Evolutionary conservation across 2,329 filamentous ascomycete genomes (phyloP), one percentile per base, ranked within the genome.

Genomic region (Huntiella bhutanensis): DNA sequence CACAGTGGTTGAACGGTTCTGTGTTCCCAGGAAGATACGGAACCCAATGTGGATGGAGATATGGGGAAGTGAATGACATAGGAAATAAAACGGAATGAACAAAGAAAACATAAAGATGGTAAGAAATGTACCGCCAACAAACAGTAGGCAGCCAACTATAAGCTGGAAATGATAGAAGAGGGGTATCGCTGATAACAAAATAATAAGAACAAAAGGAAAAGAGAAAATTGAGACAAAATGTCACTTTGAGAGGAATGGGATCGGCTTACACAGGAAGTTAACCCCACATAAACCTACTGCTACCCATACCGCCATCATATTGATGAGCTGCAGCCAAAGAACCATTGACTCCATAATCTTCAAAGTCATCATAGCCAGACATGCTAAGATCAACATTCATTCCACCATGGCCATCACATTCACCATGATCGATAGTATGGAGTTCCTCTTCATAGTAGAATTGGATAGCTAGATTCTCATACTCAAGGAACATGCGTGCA

Each of bases 361-460:
- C 40, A 13, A 28, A 28, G 10, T n/a, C 17, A 41, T 41, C 40
- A 5, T 13, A 8, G 5, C 12, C 40, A 16, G 33, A 32, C 12
- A 32, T 28, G 4, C 28, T 32, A 7, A 41, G 17, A n/a, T 15
- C 40, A 6, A 38, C 16, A 40, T 17, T 40, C 7, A n/a, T 40
- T 8, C 15, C 7, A 7, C 15, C 44, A 32, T 34, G 22, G 3
- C 12, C 35, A 13, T 41, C 16, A 38, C 40, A 13, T 11, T 15
- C 22, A n/a, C 41, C 13, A 46, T 66, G 64, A 39, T 62, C 57
- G 5, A 57, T 55, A 2, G 57, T 61, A 40, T 66, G 64, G 51
- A 64, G 63, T 45, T 66, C 63, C 48, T 65, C 64, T 40, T 66
- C 64, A 49, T 64, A 66, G 49, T 66, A 66, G 2, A 62, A 57